These are phyloP conservation scores for Roridomyces roridus DNA, from an alignment of 768 basidiomycete species.

Conservation along the genomic window DNA sequence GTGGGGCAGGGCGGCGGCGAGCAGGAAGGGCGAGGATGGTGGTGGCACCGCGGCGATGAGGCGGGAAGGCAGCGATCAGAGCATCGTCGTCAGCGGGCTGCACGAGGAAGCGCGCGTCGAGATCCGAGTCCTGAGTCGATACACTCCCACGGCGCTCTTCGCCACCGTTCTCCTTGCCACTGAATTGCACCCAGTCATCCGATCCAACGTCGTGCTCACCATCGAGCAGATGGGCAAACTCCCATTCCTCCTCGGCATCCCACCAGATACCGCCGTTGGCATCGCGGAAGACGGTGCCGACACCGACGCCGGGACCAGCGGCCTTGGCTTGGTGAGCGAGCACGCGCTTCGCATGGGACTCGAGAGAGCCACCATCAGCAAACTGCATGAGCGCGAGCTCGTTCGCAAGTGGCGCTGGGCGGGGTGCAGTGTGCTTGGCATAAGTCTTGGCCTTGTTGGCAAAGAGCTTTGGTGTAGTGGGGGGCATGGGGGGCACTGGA, in stretches of 20 bases:
- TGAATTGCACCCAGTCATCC: conserved; percentile 52
- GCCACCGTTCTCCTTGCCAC: conserved; percentile 30
- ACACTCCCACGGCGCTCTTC: conserved; percentile 50
- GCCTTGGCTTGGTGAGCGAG: conserved; percentile 63
- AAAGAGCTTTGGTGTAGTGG: conserved; percentile 27
- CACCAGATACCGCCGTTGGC: conserved; percentile 69
- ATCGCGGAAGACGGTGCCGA: conserved; percentile 64
- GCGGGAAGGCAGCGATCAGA: conserved; percentile 40
- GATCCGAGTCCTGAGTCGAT: conserved; percentile 60
- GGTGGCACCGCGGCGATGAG: conserved; percentile 35
- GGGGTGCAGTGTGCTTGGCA: conserved; percentile 38
- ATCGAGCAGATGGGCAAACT: conserved; percentile 66
- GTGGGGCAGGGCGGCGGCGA: conserved; percentile 17
- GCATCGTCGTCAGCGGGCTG: conserved; percentile 44
- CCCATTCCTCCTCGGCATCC: conserved; percentile 76
- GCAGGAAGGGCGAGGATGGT: conserved; percentile 39
- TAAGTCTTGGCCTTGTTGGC: conserved; percentile 29
- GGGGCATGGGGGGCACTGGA: conserved; percentile 8
- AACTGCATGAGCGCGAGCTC: conserved; percentile 78
- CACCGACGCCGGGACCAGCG: conserved; percentile 35
- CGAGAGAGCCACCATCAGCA: conserved; percentile 64
- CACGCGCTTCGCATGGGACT: conserved; percentile 57
- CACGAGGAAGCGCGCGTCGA: conserved; percentile 57
- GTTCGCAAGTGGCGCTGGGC: conserved; percentile 61
- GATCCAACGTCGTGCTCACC: conserved; percentile 36